These are phyloP conservation scores for Anthostomella pinea DNA, from an alignment of 2,329 filamentous ascomycete genomes.

Conservation along the genomic window DNA sequence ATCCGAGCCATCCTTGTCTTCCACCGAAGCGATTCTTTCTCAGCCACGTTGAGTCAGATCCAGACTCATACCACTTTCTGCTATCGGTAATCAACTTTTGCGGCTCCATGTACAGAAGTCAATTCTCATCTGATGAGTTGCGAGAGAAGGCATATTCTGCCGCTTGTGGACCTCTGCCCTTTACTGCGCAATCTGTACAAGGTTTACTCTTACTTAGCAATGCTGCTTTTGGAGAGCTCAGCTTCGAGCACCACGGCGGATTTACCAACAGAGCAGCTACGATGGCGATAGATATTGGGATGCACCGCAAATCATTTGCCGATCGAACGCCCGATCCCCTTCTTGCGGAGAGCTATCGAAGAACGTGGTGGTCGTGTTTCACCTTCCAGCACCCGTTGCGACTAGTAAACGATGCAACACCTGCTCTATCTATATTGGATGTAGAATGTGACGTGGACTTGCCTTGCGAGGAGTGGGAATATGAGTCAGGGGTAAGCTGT, in stretches of 20 bases:
- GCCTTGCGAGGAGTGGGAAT: constrained; percentile 41
- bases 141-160: constrained; percentile 30
- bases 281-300: constrained; percentile 33
- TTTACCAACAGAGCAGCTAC: constrained; percentile 29
- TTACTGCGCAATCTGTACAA: constrained; percentile 33
- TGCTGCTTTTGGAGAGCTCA: constrained; percentile 30
- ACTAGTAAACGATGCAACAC: constrained; percentile 17
- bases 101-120: constrained; percentile 35
- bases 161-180: constrained; percentile 32
- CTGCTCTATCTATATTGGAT: constrained; percentile 27
- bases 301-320: constrained; percentile 33
- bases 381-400: constrained; percentile 30
- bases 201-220: constrained; percentile 32
- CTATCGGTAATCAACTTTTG: constrained; percentile 36
- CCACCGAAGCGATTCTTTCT: constrained; percentile 34
- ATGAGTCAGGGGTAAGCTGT: constrained; percentile 36
- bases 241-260: constrained; percentile 26
- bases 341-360: constrained; percentile 39
- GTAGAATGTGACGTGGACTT: constrained; percentile 34
- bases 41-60: constrained; percentile 29
- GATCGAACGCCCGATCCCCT: constrained; percentile 33
- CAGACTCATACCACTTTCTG: constrained; percentile 34
- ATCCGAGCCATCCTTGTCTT: constrained; percentile 35
- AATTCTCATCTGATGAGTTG: constrained; percentile 31
- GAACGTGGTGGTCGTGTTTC: constrained; percentile 41